A percentile compares a stretch with the other conserved stretches of the same genome.
These are phyloP conservation scores for Golovinomyces cichoracearum DNA, from an alignment of 2,329 filamentous ascomycete genomes.

Conservation along the genomic window DNA sequence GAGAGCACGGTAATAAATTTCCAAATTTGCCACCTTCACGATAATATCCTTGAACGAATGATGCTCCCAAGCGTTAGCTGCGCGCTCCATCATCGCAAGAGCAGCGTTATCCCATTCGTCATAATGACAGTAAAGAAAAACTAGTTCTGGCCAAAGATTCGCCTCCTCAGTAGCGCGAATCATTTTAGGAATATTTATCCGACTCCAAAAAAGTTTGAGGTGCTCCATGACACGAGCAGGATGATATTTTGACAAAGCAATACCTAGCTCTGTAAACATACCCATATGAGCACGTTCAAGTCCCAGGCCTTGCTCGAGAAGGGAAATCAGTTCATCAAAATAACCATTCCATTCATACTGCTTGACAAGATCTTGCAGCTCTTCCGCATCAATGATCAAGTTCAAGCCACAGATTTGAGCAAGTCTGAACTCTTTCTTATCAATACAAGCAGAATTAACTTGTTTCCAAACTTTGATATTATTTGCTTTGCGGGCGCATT, in stretches of 20 bases:
- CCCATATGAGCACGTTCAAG: conserved; percentile 67
- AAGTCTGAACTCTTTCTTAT: conserved; percentile 95
- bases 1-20: conserved; percentile 94
- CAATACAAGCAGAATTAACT: conserved; percentile 84
- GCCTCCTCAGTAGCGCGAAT: conserved; percentile 82
- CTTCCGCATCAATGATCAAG: conserved; percentile 89
- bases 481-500: conserved; percentile 94
- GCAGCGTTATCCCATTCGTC: conserved; percentile 96
- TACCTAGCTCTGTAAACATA: conserved; percentile 83
- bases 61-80: conserved; percentile 95
- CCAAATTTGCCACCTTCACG: conserved; percentile 90
- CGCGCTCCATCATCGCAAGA: conserved; percentile 90
- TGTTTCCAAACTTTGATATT: conserved; percentile 99
- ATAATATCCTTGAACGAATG: conserved; percentile 98
- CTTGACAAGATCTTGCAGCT: conserved; percentile 73
- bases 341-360: conserved; percentile 94
- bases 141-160: conserved; percentile 87
- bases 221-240: conserved; percentile 96
- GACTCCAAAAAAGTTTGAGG: conserved; percentile 90
- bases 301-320: conserved; percentile 84
- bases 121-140: conserved; percentile 95
- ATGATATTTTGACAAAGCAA: conserved; percentile 81
- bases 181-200: conserved; percentile 95
- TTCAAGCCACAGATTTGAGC: conserved; percentile 98
- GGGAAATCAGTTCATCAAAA: conserved; percentile 87